Percentiles rank a stretch among this genome's conserved stretches.
These are phyloP conservation scores for Kodamaea ohmeri DNA, from an alignment of 1,139 yeast genomes.

Conservation along the genomic window DNA sequence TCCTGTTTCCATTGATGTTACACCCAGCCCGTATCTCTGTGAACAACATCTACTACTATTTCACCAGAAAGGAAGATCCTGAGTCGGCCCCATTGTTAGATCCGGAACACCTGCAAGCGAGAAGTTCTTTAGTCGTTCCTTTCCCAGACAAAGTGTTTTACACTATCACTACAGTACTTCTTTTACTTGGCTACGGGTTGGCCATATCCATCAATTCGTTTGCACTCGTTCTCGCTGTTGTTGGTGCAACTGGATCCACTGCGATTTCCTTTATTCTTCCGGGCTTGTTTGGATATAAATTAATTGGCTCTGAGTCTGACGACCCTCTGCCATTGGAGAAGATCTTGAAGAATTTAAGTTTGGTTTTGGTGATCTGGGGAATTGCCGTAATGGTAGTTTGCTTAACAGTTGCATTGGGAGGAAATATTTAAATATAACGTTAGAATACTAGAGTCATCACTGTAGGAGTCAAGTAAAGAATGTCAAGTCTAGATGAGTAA, in stretches of 20 bases:
- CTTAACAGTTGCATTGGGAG: slow-evolving; percentile 24
- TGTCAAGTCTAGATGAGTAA: background rate
- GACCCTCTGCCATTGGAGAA: slow-evolving; percentile 24
- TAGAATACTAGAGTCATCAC: background rate
- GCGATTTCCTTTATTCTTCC: slow-evolving; percentile 59
- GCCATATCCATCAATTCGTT: slow-evolving; percentile 50
- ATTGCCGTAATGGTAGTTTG: slow-evolving; percentile 73
- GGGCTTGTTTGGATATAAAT: slow-evolving; percentile 55
- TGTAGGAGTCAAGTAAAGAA: too few species aligned
- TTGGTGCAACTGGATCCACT: slow-evolving; percentile 63
- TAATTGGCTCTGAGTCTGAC: slow-evolving; percentile 31
- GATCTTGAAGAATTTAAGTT: slow-evolving; percentile 27
- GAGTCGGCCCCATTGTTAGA: slow-evolving; percentile 16
- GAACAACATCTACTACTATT: slow-evolving; percentile 68
- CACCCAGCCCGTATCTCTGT: slow-evolving; percentile 89
- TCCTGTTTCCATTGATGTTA: slow-evolving; percentile 88
- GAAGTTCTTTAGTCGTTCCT: slow-evolving; percentile 37
- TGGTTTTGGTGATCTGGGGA: slow-evolving; percentile 52
- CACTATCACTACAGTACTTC: slow-evolving; percentile 44
- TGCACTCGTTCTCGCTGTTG: slow-evolving; percentile 54
- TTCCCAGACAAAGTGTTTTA: slow-evolving; percentile 50
- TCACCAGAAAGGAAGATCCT: slow-evolving; percentile 6
- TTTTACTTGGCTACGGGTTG: slow-evolving; percentile 41
- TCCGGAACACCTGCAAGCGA: slow-evolving; percentile 16
- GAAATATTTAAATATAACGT: slow-evolving; percentile 1